These are phyloP conservation scores for Ramalina peruviana DNA, from an alignment of 495 filamentous ascomycete genomes.

Conservation along the genomic window DNA sequence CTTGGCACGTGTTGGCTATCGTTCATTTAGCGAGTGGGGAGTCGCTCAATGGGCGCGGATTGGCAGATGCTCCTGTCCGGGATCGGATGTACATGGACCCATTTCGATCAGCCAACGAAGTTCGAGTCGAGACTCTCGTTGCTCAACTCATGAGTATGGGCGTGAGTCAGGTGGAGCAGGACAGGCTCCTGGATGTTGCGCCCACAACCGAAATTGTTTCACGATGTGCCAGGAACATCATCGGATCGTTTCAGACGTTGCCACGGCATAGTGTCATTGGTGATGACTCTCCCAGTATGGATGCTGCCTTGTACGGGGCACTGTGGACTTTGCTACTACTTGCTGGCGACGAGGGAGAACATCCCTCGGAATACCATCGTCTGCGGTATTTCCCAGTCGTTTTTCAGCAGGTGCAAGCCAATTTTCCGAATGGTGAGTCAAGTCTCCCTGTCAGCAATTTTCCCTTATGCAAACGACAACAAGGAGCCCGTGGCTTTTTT, in stretches of 20 bases:
- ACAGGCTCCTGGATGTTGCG: slow-evolving; percentile 44
- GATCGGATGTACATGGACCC: slow-evolving; percentile 72
- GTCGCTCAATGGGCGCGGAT: slow-evolving; percentile 49
- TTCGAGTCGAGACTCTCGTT: slow-evolving; percentile 41
- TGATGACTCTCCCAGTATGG: slow-evolving; percentile 33
- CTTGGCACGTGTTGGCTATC: slow-evolving; percentile 65
- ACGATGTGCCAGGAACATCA: slow-evolving; percentile 69
- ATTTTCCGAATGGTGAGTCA: slow-evolving; percentile 26
- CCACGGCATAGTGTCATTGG: slow-evolving; percentile 14
- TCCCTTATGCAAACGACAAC: neutral
- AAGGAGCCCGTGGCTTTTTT: neutral
- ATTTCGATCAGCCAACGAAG: slow-evolving; percentile 55
- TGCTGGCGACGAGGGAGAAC: slow-evolving; percentile 22
- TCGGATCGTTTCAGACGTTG: slow-evolving; percentile 38
- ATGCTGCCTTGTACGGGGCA: slow-evolving; percentile 57
- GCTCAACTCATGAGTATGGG: slow-evolving; percentile 49
- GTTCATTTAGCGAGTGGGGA: slow-evolving; percentile 43
- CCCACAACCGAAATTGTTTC: slow-evolving; percentile 51
- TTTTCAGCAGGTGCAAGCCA: slow-evolving; percentile 47
- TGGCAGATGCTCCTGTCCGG: slow-evolving; percentile 26
- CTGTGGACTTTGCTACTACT: slow-evolving; percentile 67
- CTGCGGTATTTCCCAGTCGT: slow-evolving; percentile 52
- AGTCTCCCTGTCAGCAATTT: slow-evolving; percentile 13
- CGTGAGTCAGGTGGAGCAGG: slow-evolving; percentile 35
- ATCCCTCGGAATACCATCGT: slow-evolving; percentile 33